Base-by-base conservation (phyloP, 345 rosid genomes). In the Psidium friedrichsthalianum region DNA sequence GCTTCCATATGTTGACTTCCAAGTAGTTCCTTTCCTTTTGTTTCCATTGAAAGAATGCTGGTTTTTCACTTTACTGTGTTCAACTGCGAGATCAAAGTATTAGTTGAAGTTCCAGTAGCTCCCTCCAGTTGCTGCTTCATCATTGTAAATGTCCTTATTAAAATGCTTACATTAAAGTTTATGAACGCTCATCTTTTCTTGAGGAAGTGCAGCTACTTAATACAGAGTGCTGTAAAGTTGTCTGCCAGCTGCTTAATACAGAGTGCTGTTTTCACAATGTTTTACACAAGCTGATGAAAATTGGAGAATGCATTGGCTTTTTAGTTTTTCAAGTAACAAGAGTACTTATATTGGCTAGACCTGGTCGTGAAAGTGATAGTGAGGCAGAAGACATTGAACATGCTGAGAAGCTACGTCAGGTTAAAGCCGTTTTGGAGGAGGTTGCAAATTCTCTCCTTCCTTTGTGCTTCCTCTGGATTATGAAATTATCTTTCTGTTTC, bases 301-400 rank as follows among this genome's bases (percentile, higher is more conserved):
- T 32, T 32, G 24, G 78, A 69, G 47, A 16, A 69, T 18, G 78
- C 78, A 16, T 18, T 32, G 78, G 78, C 8, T 55, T 11, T 27
- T 27, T 83, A 27, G 61, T 83, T 40, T 64, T 69, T 69, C 82
- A 83, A 56, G 49, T 84, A 24, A 76, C 78, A 32, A 82, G 27
- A 53, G 86, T 82, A 55, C 87, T 89, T 90, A 83, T 56, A 88
- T 88, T 84, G 78, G 85, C 36, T 82, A 96, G 99, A 87, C 90
- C 95, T 76, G 99, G 95, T 85, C 96, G 94, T 86, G 99, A 94
- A 91, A 94, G 99, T 93, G 99, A 98, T 84, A 96, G 95, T 86
- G 99, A 98, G 92, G 97, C 99, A 69, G 99, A 98, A 91, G 99
- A 95, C 90, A 84, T 94, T 86, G 99, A 98, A 90, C 99, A 98